Evolutionary conservation across 306 rosid genomes (phyloP).

Genomic region (Vigna trinervia): DNA sequence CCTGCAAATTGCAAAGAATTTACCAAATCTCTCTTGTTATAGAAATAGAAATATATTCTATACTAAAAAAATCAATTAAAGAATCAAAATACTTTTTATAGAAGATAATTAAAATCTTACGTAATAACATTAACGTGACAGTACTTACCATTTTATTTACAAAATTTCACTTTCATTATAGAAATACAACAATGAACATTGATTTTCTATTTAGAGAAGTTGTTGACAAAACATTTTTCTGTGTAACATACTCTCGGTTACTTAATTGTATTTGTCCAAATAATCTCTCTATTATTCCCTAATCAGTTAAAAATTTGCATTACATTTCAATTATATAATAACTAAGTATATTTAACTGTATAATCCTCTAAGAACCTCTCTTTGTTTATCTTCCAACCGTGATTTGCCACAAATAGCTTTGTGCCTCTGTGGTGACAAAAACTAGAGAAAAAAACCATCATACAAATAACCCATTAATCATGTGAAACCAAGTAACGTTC

Average conservation of each 20-base stretch:
- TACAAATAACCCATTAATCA: constrained; percentile 10
- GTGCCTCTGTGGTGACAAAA: constrained; percentile 22
- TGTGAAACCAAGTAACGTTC: constrained; percentile 19
- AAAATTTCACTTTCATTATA: no score
- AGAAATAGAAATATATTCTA: no score
- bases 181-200: not conserved
- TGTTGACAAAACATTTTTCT: not conserved
- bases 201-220: not conserved
- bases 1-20: no score
- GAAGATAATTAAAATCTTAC: no score
- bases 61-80: no score
- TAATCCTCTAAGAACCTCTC: not conserved
- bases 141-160: no score
- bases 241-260: not conserved
- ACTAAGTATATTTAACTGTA: not conserved
- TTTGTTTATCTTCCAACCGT: constrained; percentile 12
- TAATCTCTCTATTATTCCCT: not conserved
- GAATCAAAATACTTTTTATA: no score
- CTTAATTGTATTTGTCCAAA: not conserved
- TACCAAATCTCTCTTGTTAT: no score
- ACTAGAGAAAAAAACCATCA: not conserved
- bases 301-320: not conserved
- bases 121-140: no score
- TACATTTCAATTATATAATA: not conserved
- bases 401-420: constrained; percentile 47